Conservation (phyloP, 2,329 filamentous ascomycete species). For the Diaporthe citri region DNA sequence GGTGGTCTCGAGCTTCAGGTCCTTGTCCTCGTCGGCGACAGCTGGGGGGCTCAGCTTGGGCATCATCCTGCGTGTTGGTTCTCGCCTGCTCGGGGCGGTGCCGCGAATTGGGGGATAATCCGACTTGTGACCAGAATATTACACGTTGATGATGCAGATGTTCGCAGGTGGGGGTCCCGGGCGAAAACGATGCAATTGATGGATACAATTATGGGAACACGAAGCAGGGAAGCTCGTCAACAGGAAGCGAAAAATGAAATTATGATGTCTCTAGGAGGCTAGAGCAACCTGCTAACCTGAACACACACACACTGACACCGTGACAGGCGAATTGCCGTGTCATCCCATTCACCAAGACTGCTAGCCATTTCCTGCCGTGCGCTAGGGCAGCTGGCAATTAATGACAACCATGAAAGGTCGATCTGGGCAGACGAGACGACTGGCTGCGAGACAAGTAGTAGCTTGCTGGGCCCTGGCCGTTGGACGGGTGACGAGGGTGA, state of each 20-base stretch:
- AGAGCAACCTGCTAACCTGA: neutral
- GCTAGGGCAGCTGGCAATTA: conserved; percentile 16
- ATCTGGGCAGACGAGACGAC: conserved; percentile 16
- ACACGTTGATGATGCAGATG: neutral
- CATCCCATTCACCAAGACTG: neutral
- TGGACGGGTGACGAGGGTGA: neutral
- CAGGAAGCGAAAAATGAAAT: neutral
- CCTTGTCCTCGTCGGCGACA: conserved; percentile 15
- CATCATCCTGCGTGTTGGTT: conserved; percentile 23
- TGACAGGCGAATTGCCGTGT: conserved; percentile 15
- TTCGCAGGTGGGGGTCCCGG: neutral
- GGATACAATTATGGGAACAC: conserved; percentile 13
- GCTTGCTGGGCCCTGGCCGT: neutral
- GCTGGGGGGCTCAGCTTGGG: conserved; percentile 22
- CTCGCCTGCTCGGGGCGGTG: conserved; percentile 7
- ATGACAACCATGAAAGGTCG: neutral
- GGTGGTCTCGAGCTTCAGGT: conserved; percentile 47
- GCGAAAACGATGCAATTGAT: neutral
- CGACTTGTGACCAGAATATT: neutral
- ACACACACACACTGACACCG: neutral
- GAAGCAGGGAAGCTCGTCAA: neutral
- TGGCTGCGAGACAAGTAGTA: neutral
- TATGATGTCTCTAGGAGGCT: neutral
- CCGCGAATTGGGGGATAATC: neutral
- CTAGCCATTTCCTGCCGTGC: neutral